Evolutionary conservation across 805 yeast species (phyloP), one percentile per base, ranked within the genome.

Genomic region (Kluyveromyces lactis): DNA sequence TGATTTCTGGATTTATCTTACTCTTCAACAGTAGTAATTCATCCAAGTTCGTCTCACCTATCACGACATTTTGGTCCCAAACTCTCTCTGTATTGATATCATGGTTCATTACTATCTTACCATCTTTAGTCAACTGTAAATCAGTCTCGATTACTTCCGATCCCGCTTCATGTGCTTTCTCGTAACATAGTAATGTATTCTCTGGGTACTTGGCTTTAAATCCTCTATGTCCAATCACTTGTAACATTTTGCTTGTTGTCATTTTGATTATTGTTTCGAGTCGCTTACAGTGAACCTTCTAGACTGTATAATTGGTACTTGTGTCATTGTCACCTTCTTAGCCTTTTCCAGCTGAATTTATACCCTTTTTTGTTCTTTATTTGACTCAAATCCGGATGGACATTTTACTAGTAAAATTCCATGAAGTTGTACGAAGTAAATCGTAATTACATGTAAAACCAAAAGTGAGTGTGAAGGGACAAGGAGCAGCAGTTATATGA

Each of bases 51-150:
- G 71, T 58, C 3, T 66, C 60, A 10, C 59, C 55, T 41, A 76
- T 69, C 6, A 50, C 51, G 31, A 53, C 41, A 28, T 68, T 53
- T 28, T 55, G 51, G 38, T 69, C 62, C 60, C 73, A 77, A 27
- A 68, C 64, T 39, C 82, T 65, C 4, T 68, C 70, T 0, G 80
- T 67, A 35, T 53, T 57, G 3, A 68, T 58, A 42, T 77, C 82
- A 47, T 77, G 83, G 44, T 71, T 70, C 36, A 77, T 61, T 15
- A 77, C 75, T 2, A 75, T 68, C 4, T 63, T 62, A n/a, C 73
- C 73, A 49, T 77, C 83, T 3, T 52, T 48, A 1, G 78, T 62
- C 43, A 75, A 63, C 49, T 75, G 81, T 23, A 77, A 56, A 49
- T 77, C 83, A 13, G 77, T 70, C 51, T 75, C 81, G 16, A 76